Conservation (phyloP, 176 grass and related monocot species). For the Oryza glumipatula region DNA sequence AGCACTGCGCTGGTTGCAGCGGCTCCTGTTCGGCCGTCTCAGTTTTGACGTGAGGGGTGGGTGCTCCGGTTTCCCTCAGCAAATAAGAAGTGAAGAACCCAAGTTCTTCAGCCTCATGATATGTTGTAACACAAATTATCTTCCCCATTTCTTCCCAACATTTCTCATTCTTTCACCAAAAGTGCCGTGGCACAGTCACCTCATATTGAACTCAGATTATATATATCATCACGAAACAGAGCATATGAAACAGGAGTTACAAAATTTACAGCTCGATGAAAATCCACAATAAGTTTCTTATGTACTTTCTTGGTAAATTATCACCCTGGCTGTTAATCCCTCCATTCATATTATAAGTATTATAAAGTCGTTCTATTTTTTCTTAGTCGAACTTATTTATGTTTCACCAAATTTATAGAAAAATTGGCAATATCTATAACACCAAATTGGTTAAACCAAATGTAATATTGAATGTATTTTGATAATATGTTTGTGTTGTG, state of each 20-base stretch:
- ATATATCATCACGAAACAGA: slow-evolving; percentile 23
- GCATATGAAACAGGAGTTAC: not conserved
- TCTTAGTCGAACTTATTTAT: too few species aligned
- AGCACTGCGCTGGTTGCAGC: not conserved
- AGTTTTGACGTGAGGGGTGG: slow-evolving; percentile 28
- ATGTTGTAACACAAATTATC: slow-evolving; percentile 33
- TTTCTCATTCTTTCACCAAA: slow-evolving; percentile 9
- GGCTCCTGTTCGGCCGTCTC: not conserved
- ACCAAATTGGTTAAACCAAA: too few species aligned
- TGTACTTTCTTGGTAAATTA: not conserved
- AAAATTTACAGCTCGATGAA: not conserved
- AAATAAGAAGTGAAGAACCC: slow-evolving; percentile 29
- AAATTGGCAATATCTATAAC: too few species aligned
- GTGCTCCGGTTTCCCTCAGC: not conserved
- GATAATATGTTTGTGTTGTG: too few species aligned
- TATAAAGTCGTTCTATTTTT: too few species aligned
- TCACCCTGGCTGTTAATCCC: too few species aligned
- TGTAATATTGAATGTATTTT: too few species aligned
- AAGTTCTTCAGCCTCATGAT: slow-evolving; percentile 34
- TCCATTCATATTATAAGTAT: too few species aligned
- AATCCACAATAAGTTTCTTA: not conserved
- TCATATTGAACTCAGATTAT: not conserved
- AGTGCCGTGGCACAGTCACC: not conserved
- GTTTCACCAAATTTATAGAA: too few species aligned
- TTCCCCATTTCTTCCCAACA: slow-evolving; percentile 15